Base-by-base conservation (phyloP, 495 filamentous ascomycete species). In the Chaetomidium leptoderma region DNA sequence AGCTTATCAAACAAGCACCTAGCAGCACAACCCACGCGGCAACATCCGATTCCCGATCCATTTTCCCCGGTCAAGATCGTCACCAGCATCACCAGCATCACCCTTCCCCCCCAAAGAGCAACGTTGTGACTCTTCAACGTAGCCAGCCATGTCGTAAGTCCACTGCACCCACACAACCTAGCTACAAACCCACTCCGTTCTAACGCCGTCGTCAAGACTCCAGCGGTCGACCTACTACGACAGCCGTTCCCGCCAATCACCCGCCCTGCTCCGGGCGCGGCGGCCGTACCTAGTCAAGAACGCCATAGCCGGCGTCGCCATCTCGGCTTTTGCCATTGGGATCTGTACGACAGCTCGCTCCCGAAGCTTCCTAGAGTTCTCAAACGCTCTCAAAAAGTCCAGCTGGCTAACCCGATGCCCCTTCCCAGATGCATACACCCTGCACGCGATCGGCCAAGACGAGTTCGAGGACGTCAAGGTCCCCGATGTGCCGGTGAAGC, bases 381-480 rank as follows among this genome's bases (percentile, higher is more conserved):
- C 21, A 44, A 23, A 0, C 10, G 8, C 4, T 39, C 16, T n/a
- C 2, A 27, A 35, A 30, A n/a, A n/a, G n/a, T n/a, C n/a, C 33
- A 7, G 17, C 13, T 8, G 29, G 36, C 52, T 57, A 39, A 64
- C 44, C 32, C 46, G 9, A 23, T 14, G n/a, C 26, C 48, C 14
- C 33, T 46, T 54, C 53, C n/a, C 58, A 98, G 93, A 96, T 69
- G 74, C 83, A 51, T 97, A 87, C 73, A 97, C 93, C 9, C 88
- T 99, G 68, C 79, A 76, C 51, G 91, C 88, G 24, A 86, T 99
- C 67, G 86, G 91, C 35, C 95, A 97, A 74, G 93, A 99, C 71
- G 91, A 99, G 59, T 99, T 99, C 81, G 90, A 92, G 63, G 93
- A 99, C 69, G 91, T 99, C 54, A 83, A 83, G 65, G 84, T 95